Conservation (phyloP, 225 moss, liverwort and hornwort species). For the Climacium dendroides region DNA sequence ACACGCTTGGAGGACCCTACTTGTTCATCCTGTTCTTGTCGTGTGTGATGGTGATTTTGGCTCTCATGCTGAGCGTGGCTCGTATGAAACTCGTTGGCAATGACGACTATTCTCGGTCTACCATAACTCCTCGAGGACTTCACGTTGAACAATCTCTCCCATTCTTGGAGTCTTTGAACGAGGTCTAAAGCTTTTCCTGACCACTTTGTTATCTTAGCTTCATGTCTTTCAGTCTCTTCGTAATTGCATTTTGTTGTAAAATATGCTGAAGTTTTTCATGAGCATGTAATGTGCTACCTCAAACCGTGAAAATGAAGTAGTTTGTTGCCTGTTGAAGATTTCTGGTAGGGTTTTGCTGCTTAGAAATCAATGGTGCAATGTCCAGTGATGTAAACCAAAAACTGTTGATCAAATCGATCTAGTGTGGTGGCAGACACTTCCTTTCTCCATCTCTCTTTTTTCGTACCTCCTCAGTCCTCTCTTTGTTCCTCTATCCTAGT, state of each 20-base stretch:
- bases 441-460: background rate
- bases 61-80: conserved; percentile 86
- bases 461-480: background rate
- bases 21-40: conserved; percentile 59
- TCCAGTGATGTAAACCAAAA: conserved; percentile 5
- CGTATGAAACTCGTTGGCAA: conserved; percentile 79
- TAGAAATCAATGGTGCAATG: background rate
- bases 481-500: background rate
- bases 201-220: background rate
- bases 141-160: conserved; percentile 81
- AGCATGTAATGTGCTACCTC: background rate
- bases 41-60: conserved; percentile 63
- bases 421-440: conserved; percentile 8
- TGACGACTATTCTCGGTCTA: conserved; percentile 73
- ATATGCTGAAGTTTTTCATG: background rate
- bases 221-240: background rate
- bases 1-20: conserved; percentile 78
- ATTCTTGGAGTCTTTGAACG: conserved; percentile 89
- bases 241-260: background rate
- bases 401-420: conserved; percentile 8
- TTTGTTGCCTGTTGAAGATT: background rate
- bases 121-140: conserved; percentile 39
- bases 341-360: background rate
- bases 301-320: background rate
- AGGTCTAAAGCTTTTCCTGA: conserved; percentile 32